Conservation (phyloP, 768 basidiomycete species). For the Lactarius quietus region DNA sequence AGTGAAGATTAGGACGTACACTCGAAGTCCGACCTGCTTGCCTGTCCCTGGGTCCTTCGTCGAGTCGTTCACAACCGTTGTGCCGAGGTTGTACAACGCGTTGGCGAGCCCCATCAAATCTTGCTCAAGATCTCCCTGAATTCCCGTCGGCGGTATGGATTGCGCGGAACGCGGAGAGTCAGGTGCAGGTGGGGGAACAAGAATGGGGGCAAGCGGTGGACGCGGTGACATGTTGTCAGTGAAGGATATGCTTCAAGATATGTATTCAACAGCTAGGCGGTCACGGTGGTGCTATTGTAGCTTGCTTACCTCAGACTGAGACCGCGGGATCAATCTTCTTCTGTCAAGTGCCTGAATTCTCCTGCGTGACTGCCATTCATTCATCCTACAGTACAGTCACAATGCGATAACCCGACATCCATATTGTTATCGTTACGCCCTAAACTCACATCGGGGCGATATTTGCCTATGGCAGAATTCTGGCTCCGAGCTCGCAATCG, state of each 20-base stretch:
- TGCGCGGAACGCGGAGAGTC: slow-evolving; percentile 70
- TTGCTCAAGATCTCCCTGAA: slow-evolving; percentile 71
- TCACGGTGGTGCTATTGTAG: no score
- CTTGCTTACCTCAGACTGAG: not conserved
- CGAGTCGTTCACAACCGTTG: slow-evolving; percentile 78
- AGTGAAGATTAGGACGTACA: slow-evolving; percentile 43
- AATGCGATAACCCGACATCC: no score
- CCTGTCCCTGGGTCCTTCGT: slow-evolving; percentile 65
- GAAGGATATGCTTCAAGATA: not conserved
- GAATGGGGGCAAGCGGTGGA: slow-evolving; percentile 8
- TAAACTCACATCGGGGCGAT: no score
- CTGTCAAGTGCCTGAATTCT: no score
- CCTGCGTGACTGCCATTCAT: no score
- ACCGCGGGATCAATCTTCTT: no score
- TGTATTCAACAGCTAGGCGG: no score
- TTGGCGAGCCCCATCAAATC: slow-evolving; percentile 75
- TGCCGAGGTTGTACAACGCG: slow-evolving; percentile 75
- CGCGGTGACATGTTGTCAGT: slow-evolving; percentile 18
- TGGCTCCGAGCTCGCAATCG: no score
- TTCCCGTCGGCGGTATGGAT: slow-evolving; percentile 64
- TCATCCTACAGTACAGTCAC: no score
- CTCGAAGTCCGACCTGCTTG: slow-evolving; percentile 74
- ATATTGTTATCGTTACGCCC: no score
- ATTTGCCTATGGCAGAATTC: no score
- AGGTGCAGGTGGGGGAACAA: slow-evolving; percentile 39